Evolutionary conservation across 2,329 filamentous ascomycete species (phyloP).

Genomic region (Fusarium gaditjirri): DNA sequence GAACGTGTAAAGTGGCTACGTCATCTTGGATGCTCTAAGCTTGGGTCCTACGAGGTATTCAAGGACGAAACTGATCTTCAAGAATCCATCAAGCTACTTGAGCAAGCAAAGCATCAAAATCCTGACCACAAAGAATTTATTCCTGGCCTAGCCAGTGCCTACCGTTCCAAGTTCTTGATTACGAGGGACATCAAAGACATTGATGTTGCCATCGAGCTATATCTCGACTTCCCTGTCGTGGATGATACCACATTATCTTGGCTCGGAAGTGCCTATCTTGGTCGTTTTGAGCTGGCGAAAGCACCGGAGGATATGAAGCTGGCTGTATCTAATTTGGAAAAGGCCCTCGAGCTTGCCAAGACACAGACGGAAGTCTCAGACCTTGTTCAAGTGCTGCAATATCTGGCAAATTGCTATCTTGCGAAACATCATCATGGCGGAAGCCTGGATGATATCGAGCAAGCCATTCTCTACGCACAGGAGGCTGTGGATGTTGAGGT

Average conservation of each 20-base stretch:
- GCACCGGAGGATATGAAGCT: fast-evolving
- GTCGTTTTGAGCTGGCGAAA: fast-evolving
- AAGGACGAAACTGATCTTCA: fast-evolving
- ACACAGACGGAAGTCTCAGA: not conserved
- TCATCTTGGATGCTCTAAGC: not conserved
- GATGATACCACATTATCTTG: fast-evolving
- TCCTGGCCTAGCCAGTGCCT: not conserved
- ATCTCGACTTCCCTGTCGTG: not conserved
- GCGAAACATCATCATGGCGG: fast-evolving
- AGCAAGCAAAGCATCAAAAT: not conserved
- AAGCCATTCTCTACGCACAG: fast-evolving
- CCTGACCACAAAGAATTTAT: fast-evolving
- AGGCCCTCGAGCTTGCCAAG: not conserved
- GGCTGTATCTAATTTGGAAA: fast-evolving
- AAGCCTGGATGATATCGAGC: fast-evolving
- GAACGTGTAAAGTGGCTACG: not conserved
- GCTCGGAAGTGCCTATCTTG: not conserved
- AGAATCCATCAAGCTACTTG: not conserved
- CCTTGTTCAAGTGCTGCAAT: not conserved
- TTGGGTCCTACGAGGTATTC: not conserved
- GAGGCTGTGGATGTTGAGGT: not conserved
- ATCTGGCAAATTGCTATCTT: not conserved
- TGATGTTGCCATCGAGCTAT: not conserved
- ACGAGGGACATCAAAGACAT: not conserved
- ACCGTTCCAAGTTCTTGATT: not conserved